Evolutionary conservation across 805 yeast genomes (phyloP).

Genomic region (Candida dendrica): DNA sequence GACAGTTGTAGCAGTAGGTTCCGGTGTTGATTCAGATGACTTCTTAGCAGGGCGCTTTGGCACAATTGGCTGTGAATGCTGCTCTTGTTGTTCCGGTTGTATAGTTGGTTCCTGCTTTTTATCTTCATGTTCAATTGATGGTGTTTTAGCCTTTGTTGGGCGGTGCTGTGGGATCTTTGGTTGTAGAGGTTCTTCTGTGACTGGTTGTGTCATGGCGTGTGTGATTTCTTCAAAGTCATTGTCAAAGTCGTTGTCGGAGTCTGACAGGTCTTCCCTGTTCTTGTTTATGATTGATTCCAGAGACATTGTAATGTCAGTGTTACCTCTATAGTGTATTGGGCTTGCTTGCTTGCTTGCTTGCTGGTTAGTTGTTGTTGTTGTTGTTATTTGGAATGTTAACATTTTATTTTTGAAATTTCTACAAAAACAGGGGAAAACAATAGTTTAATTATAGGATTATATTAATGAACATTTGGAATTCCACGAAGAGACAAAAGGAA

Average conservation of each 20-base stretch:
- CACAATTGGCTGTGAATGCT: neutral
- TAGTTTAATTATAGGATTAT: neutral
- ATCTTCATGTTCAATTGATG: neutral
- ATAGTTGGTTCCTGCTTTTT: neutral
- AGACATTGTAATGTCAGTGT: too few relatives aligned
- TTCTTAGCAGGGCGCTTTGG: neutral
- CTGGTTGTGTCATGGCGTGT: neutral
- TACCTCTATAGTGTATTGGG: too few relatives aligned
- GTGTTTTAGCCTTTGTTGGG: neutral
- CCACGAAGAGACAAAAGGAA: too few relatives aligned
- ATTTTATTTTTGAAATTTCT: neutral
- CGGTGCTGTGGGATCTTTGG: neutral
- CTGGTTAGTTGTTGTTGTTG: too few relatives aligned
- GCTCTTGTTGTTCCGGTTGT: too few relatives aligned
- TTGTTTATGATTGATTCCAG: neutral
- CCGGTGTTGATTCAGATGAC: neutral
- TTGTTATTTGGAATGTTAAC: too few relatives aligned
- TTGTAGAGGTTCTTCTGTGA: neutral
- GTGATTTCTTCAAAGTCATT: neutral
- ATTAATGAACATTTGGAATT: too few relatives aligned
- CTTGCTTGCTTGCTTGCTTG: too few relatives aligned
- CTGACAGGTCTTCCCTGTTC: slow-evolving; percentile 1
- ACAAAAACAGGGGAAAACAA: neutral
- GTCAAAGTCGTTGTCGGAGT: neutral
- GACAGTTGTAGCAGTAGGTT: neutral